Evolutionary conservation across 73 alveolate species (phyloP).

Genomic region (Blepharisma japonicum): DNA sequence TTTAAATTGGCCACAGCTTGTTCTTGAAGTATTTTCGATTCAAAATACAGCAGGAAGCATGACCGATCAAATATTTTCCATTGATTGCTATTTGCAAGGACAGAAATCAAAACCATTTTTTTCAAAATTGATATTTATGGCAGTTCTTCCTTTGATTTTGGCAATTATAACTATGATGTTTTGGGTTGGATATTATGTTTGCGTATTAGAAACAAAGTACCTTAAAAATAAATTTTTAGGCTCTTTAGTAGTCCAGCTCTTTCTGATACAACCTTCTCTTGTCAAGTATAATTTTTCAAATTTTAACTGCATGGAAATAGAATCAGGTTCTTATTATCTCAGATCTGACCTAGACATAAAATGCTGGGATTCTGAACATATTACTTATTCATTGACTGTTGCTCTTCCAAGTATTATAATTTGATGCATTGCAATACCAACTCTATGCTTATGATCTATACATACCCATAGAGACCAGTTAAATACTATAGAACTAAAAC

Average conservation of each 20-base stretch:
- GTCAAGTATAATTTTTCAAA: neutral
- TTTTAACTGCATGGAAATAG: neutral
- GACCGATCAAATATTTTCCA: slow-evolving; percentile 33
- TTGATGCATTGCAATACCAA: slow-evolving; percentile 49
- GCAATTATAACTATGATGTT: neutral
- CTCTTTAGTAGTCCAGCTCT: slow-evolving; percentile 11
- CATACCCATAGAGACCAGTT: neutral
- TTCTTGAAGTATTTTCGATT: slow-evolving; percentile 27
- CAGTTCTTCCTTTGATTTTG: neutral
- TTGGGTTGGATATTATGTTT: neutral
- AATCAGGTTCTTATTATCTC: slow-evolving; percentile 32
- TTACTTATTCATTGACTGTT: slow-evolving; percentile 13
- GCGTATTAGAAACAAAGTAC: neutral
- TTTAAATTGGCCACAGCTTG: slow-evolving; percentile 47
- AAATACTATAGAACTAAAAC: neutral
- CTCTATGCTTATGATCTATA: neutral
- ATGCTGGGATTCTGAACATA: slow-evolving; percentile 40
- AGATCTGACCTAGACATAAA: slow-evolving; percentile 27
- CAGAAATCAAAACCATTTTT: neutral
- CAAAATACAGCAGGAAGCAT: slow-evolving; percentile 37
- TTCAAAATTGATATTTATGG: neutral
- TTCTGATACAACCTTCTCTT: neutral
- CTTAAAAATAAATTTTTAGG: neutral
- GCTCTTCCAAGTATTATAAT: slow-evolving; percentile 44
- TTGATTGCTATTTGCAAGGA: slow-evolving; percentile 45